Conservation (phyloP, 2,329 filamentous ascomycete genomes). For the Elsinoe australis region DNA sequence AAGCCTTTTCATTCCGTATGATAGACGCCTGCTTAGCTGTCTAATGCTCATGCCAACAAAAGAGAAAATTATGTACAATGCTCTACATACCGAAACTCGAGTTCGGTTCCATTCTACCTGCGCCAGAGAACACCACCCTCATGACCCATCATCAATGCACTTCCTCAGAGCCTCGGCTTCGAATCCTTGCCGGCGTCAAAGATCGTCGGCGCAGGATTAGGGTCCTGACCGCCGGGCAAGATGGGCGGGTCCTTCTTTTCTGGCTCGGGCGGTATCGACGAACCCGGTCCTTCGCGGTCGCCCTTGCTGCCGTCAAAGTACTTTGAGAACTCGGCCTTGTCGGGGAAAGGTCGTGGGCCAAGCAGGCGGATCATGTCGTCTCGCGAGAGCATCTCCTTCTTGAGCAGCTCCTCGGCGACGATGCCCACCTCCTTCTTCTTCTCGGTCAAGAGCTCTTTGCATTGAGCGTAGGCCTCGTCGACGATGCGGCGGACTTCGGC, state of each 20-base stretch:
- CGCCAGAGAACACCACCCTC: no score
- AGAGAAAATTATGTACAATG: conserved; percentile 15
- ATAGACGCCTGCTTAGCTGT: conserved; percentile 6
- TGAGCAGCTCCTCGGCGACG: conserved; percentile 84
- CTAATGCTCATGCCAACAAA: background rate
- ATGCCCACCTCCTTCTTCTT: conserved; percentile 85
- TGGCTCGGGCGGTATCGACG: conserved; percentile 15
- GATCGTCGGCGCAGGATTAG: conserved; percentile 18
- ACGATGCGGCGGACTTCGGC: conserved; percentile 84
- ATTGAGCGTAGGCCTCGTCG: conserved; percentile 86
- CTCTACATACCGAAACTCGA: background rate
- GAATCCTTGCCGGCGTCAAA: conserved; percentile 15
- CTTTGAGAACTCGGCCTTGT: conserved; percentile 83
- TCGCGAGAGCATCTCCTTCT: conserved; percentile 81
- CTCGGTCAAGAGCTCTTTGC: conserved; percentile 69
- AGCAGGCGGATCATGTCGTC: conserved; percentile 89
- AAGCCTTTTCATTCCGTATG: background rate
- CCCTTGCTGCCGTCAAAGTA: conserved; percentile 61
- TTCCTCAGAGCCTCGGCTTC: no score
- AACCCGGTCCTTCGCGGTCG: conserved; percentile 7
- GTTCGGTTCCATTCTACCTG: background rate
- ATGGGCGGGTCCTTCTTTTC: conserved; percentile 17
- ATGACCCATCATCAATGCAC: no score
- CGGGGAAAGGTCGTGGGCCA: conserved; percentile 74
- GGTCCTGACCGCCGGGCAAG: conserved; percentile 15